A percentile compares a stretch with the other conserved stretches of the same genome.
Evolutionary conservation across 345 rosid genomes (phyloP).

Genomic region (Citrus reticulata): DNA sequence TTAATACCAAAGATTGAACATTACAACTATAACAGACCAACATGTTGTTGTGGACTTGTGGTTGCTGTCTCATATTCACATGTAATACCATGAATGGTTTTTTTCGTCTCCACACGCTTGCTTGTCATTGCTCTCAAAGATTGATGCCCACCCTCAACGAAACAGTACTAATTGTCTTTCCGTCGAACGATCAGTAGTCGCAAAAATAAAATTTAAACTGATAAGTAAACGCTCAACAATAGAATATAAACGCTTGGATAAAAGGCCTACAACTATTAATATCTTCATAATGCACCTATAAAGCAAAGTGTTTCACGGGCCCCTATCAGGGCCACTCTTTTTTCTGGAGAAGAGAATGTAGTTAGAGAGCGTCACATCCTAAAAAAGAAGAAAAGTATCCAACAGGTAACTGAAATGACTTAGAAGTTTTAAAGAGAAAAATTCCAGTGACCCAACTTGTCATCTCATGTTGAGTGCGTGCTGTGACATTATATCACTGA

Average conservation of each 20-base stretch:
- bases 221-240: background rate
- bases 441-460: slow-evolving; percentile 30
- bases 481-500: slow-evolving; percentile 35
- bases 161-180: background rate
- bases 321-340: background rate
- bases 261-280: background rate
- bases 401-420: slow-evolving; percentile 12
- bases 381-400: slow-evolving; percentile 18
- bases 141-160: background rate
- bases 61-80: slow-evolving; percentile 2
- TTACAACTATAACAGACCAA: background rate
- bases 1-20: background rate
- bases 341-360: slow-evolving; percentile 13
- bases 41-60: background rate
- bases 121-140: background rate
- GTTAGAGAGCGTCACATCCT: slow-evolving; percentile 36
- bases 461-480: slow-evolving; percentile 31
- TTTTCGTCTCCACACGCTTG: background rate
- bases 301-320: slow-evolving; percentile 8
- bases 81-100: background rate
- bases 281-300: background rate
- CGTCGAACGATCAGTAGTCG: background rate
- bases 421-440: slow-evolving; percentile 17
- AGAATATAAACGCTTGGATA: too few species aligned
- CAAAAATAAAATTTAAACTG: background rate